Evolutionary conservation across 2,329 filamentous ascomycete genomes (phyloP), one percentile per base, ranked within the genome.

Genomic region (Drechslerella dactyloides): DNA sequence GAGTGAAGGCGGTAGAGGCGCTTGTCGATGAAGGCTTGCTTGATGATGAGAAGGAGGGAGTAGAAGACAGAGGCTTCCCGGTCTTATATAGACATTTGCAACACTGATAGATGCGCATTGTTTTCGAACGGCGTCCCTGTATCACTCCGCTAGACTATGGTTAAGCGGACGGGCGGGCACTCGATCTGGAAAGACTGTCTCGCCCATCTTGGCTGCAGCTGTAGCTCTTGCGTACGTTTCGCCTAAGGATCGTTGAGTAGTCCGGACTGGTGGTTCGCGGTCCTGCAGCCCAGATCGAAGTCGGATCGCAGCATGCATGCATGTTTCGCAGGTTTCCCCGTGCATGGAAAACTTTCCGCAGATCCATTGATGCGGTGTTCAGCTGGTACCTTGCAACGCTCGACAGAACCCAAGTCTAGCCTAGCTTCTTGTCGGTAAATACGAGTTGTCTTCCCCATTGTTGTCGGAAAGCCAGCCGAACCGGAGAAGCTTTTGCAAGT

Each of bases 1-100:
- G 52, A 59, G n/a, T 30, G 54, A 70, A 63, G 59, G 59, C 52
- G 48, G 59, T 48, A 69, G 60, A 70, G 66, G 55, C 59, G 53
- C 19, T 60, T 50, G 62, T 60, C 42, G 40, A 52, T 21, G 60
- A 72, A 72, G 60, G 55, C 68, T 72, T 52, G 68, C 68, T 72
- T 72, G 68, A 42, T 72, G 68, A 55, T 48, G 30, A 33, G 46
- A 56, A 42, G 46, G 56, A 57, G 30, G 58, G 46, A 61, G 40
- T 48, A 19, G 44, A 21, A 42, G n/a, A 17, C 37, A 42, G 44
- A 15, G 44, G 19, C 11, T 19, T 19, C n/a, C 44, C 2, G 44
- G 6, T 17, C 44, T 48, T 48, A 48, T 48, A 48, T 48, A 48
- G 15, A 48, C 17, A 21, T 10, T 48, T 10, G 27, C 27, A 33